A percentile compares a stretch with the other conserved stretches of the same genome.
phyloP scores from a whole-genome alignment of 2,329 filamentous ascomycete species.

The Trichoderma asperellum region DNA sequence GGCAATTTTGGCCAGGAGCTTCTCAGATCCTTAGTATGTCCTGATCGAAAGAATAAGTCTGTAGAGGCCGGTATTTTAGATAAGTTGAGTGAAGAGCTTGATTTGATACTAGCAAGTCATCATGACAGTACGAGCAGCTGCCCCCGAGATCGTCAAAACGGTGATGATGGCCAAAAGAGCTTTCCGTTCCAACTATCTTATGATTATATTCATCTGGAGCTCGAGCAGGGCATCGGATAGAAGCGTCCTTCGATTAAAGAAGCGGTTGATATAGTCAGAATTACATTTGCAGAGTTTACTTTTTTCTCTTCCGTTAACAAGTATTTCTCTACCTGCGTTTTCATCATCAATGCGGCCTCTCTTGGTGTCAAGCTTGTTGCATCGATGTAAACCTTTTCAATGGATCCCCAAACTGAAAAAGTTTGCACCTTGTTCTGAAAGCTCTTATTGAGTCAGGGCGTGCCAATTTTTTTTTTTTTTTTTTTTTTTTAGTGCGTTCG shows the following conservation, averaged over 20 bases:
- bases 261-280: background rate
- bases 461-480: background rate
- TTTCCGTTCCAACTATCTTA: no score
- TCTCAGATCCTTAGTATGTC: no score
- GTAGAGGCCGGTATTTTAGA: no score
- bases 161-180: no score
- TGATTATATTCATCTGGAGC: no score
- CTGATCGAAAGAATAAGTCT: no score
- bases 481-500: background rate
- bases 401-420: background rate
- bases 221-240: no score
- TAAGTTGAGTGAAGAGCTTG: no score
- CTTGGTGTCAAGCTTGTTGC: background rate
- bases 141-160: no score
- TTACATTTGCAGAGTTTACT: background rate
- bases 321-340: background rate
- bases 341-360: background rate
- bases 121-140: no score
- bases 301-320: background rate
- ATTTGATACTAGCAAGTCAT: background rate
- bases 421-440: background rate
- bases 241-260: background rate
- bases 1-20: no score
- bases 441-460: background rate
- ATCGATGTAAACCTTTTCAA: background rate